phyloP scores from a whole-genome alignment of 306 rosid species.

The Albizia julibrissin region DNA sequence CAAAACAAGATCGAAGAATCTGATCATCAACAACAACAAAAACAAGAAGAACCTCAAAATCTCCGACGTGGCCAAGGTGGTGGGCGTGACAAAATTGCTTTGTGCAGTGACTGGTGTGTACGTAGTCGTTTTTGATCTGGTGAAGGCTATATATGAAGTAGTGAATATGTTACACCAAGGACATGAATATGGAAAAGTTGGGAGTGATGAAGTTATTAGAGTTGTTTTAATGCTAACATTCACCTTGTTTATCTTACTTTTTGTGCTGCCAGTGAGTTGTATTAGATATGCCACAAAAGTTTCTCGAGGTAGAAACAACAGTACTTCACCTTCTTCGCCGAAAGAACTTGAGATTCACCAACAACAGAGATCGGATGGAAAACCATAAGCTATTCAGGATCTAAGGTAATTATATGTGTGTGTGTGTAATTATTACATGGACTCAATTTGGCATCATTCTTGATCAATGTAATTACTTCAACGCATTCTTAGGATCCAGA shows the following conservation, averaged over 20 bases:
- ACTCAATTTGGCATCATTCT: too few relatives aligned
- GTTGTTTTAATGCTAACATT: background rate
- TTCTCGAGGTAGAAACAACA: background rate
- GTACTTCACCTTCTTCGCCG: background rate
- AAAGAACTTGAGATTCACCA: background rate
- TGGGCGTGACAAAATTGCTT: background rate
- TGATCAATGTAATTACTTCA: too few relatives aligned
- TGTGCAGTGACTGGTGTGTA: background rate
- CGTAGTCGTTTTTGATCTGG: background rate
- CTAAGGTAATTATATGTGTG: too few relatives aligned
- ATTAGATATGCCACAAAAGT: background rate
- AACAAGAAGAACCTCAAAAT: background rate
- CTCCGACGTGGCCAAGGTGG: background rate
- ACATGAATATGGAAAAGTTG: background rate
- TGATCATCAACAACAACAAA: background rate
- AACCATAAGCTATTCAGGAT: background rate
- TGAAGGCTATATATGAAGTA: background rate
- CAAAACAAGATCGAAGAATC: background rate
- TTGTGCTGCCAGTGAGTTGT: background rate
- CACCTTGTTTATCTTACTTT: background rate
- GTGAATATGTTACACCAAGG: background rate
- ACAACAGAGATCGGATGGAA: background rate
- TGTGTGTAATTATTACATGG: too few relatives aligned
- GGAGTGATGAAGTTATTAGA: background rate
- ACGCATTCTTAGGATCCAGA: too few relatives aligned